Evolutionary conservation across 225 moss, liverwort and hornwort genomes (phyloP).

Genomic region (Bryoerythrophyllum caledonicum): DNA sequence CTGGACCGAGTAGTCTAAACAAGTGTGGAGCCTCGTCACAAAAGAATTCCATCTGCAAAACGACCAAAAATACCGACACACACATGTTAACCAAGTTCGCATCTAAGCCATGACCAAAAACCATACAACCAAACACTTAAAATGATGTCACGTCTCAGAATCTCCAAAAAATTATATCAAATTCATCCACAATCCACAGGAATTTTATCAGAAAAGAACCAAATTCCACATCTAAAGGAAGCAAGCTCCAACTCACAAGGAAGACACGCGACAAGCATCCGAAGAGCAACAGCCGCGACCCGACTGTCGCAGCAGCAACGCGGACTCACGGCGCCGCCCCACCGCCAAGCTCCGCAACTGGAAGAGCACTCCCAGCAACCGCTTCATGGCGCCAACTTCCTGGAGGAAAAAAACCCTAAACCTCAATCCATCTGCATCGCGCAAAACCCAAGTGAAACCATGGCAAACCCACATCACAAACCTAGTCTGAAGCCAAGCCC

Average conservation of each 20-base stretch:
- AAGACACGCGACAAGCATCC: constrained; percentile 29
- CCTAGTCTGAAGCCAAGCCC: too few species aligned
- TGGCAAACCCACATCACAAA: too few species aligned
- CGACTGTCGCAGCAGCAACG: constrained; percentile 35
- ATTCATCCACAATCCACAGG: too few species aligned
- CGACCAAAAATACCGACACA: not conserved
- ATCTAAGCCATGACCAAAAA: constrained; percentile 12
- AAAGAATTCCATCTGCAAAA: constrained; percentile 71
- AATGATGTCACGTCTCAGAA: too few species aligned
- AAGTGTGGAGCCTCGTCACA: constrained; percentile 45
- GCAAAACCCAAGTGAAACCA: too few species aligned
- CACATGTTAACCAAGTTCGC: not conserved
- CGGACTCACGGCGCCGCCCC: constrained; percentile 44
- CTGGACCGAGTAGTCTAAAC: constrained; percentile 69
- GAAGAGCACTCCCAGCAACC: constrained; percentile 30
- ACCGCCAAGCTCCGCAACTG: constrained; percentile 36
- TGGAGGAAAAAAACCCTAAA: too few species aligned
- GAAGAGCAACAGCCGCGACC: constrained; percentile 41
- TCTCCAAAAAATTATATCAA: too few species aligned
- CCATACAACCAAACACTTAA: too few species aligned
- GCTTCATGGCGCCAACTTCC: constrained; percentile 34
- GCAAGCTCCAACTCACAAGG: constrained; percentile 44
- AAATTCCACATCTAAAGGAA: too few species aligned
- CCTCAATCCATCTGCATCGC: too few species aligned
- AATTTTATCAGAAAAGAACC: too few species aligned